These are phyloP conservation scores for Rauvolfia tetraphylla DNA, from an alignment of 257 asterid species.

Conservation along the genomic window DNA sequence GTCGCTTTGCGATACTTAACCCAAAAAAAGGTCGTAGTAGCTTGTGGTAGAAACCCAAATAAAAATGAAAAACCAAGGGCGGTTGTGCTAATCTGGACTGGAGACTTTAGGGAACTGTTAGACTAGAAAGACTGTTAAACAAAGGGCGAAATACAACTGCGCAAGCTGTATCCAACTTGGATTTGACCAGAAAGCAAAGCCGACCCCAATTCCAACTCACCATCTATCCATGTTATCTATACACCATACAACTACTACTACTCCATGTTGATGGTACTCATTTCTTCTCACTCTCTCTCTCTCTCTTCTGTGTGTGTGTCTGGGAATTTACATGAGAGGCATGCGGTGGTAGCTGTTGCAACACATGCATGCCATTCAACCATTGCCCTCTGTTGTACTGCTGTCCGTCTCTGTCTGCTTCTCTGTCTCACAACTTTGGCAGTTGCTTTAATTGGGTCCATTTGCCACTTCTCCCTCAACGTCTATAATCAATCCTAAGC, in stretches of 20 bases:
- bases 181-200: constrained; percentile 8
- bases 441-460: neutral
- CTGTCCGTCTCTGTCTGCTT: neutral
- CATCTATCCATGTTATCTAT: neutral
- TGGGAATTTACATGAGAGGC: too few relatives aligned
- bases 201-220: constrained; percentile 17
- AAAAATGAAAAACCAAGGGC: too few relatives aligned
- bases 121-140: neutral
- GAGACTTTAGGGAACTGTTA: too few relatives aligned
- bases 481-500: too few relatives aligned
- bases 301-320: too few relatives aligned
- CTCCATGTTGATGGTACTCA: too few relatives aligned
- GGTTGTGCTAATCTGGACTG: too few relatives aligned
- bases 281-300: neutral
- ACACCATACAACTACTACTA: neutral
- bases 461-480: neutral
- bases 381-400: neutral
- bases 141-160: neutral
- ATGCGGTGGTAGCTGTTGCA: neutral
- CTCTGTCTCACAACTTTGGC: neutral
- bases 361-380: neutral
- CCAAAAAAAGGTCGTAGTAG: too few relatives aligned
- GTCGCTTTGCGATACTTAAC: too few relatives aligned
- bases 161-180: constrained; percentile 22
- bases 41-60: too few relatives aligned